Evolutionary conservation across 129 eudicot genomes (phyloP), one percentile per base, ranked within the genome.

Genomic region (Artemisia tridentata): DNA sequence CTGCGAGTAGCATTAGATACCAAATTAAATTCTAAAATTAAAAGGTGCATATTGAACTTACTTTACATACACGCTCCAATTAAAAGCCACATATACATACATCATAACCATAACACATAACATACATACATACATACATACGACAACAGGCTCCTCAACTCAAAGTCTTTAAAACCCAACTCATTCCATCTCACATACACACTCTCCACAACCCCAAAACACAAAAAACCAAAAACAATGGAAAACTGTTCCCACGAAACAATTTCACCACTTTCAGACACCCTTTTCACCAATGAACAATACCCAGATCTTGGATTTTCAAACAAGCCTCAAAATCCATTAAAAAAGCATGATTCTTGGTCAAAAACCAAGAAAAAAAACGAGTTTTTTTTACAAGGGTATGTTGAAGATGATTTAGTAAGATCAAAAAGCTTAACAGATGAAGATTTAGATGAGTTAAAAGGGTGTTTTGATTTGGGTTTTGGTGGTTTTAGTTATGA

Each of bases 401-500:
- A 80, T 49, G 86, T 85, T 0, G 87, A 85, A 5, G 86, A 84
- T 74, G 96, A 84, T 48, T 69, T 89, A 23, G 80, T 87, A 7
- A 83, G 96, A 58, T 72, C 86, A 6, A 89, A 86, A 68, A 86
- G 92, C 70, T 86, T 89, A 34, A 86, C 89, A 3, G 89, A 89
- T 53, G 96, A 86, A 47, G 96, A 89, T 83, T 81, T 89, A 21
- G 89, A 81, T 57, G 96, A 89, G 69, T 75, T 89, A 6, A 89
- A 86, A 61, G 96, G 96, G 18, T 89, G 96, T 75, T 79, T 89
- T 72, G 96, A 89, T 82, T 71, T 89, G 45, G 96, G 96, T 20
- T 89, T 89, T 86, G 96, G 96, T 19, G 96, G 96, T 20, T 89
- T 89, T 65, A 84, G 87, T 47, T 89, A 89, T 65, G 88, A 89